phyloP scores from a whole-genome alignment of 2,329 filamentous ascomycete species.

The Orbilia ellipsospora region DNA sequence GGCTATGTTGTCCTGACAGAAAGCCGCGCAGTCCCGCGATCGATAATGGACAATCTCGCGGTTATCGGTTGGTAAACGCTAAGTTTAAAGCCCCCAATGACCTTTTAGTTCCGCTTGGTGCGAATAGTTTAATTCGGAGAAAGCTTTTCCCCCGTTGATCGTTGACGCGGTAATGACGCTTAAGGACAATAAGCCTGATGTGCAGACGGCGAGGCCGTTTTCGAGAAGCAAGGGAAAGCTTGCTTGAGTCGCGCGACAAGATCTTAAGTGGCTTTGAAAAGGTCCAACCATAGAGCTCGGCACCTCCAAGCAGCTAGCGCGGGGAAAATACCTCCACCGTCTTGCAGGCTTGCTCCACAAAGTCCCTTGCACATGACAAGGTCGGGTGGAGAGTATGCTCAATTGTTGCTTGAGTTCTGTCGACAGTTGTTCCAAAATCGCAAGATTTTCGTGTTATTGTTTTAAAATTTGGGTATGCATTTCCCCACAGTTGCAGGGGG shows the following conservation, averaged over 20 bases:
- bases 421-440: slow-evolving; percentile 14
- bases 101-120: no score
- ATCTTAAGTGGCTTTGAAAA: slow-evolving; percentile 6
- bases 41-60: no score
- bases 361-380: slow-evolving; percentile 11
- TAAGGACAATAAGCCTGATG: background rate
- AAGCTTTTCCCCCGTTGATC: slow-evolving; percentile 3
- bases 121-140: slow-evolving; percentile 2
- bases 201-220: background rate
- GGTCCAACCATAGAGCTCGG: slow-evolving; percentile 9
- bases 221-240: slow-evolving; percentile 21
- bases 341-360: background rate
- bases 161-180: slow-evolving; percentile 21
- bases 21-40: no score
- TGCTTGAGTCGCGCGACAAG: slow-evolving; percentile 4
- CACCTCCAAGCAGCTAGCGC: slow-evolving; percentile 20
- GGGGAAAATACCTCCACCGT: slow-evolving; percentile 19
- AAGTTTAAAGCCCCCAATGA: no score
- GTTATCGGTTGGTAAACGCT: no score
- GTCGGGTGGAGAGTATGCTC: background rate
- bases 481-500: slow-evolving; percentile 34
- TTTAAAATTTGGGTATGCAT: slow-evolving; percentile 25
- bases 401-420: no score
- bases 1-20: no score
- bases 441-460: slow-evolving; percentile 12